Base-by-base conservation (phyloP, 73 alveolate species). In the Halteria grandinella region DNA sequence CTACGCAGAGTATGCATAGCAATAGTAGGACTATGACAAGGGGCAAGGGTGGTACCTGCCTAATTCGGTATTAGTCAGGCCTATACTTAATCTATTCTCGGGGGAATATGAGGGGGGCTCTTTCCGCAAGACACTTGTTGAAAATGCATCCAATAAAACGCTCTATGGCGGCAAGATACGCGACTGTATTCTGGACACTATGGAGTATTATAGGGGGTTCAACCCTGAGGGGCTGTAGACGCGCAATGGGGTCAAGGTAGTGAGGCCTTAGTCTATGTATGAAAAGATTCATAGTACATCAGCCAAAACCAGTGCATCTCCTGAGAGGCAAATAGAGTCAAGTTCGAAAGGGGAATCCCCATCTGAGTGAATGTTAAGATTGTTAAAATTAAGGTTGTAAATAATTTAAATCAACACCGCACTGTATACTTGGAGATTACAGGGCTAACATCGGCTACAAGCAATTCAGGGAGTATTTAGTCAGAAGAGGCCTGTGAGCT, bases 1-100 rank as follows among this genome's bases (percentile, higher is more conserved):
- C 57, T 91, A 91, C 82, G 86, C 92, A 15, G 94, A 89, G 50
- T 85, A 62, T 58, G 89, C 92, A 29, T 86, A 84, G 70, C 32
- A 63, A 60, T 75, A 73, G 64, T 70, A 75, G 75, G 84, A 89
- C 54, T 40, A 58, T 51, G 53, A 76, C 44, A 44, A 52, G 49
- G 53, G 83, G 51, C 8, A 49, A 78, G 45, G 36, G 58, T 59
- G 79, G 83, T 0, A 55, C 32, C 12, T 85, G 84, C 41, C 73
- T 47, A 34, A 45, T 85, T 20, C 77, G 29, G 79, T 82, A 24
- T 85, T 80, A 31, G 83, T 88, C 24, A 89, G 89, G 52, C 98
- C 98, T 17, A n/a, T 92, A 17, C 79, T 87, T 7, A 78, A 89
- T 66, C 57, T 92, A 53, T 92, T 92, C 77, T 47, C 44, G 27